phyloP scores from a whole-genome alignment of 1,139 yeast genomes.

The Sugiyamaella pinicola region DNA sequence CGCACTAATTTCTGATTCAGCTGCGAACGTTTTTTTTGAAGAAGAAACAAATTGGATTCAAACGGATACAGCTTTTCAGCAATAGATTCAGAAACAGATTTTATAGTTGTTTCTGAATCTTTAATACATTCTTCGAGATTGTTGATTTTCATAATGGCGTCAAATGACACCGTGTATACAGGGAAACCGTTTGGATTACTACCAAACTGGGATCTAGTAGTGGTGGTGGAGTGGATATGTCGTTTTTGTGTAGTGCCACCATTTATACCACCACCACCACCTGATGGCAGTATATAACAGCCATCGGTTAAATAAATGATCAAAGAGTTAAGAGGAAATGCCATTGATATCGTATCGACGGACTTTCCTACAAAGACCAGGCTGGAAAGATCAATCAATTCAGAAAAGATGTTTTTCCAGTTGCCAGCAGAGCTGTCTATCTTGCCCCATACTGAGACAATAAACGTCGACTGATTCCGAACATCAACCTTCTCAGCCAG shows the following conservation, averaged over 20 bases:
- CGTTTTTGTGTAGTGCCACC: neutral
- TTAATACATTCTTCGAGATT: constrained; percentile 48
- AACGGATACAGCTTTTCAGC: neutral
- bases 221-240: neutral
- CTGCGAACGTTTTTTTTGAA: constrained; percentile 6
- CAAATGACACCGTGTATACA: constrained; percentile 42
- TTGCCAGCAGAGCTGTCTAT: constrained; percentile 7
- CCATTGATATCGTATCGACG: constrained; percentile 27
- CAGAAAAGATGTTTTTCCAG: constrained; percentile 24
- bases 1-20: constrained; percentile 12
- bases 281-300: constrained; percentile 40
- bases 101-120: constrained; percentile 43
- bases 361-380: constrained; percentile 33
- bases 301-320: constrained; percentile 47
- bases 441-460: constrained; percentile 28
- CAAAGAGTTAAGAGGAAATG: constrained; percentile 40
- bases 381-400: constrained; percentile 25
- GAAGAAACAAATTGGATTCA: constrained; percentile 6
- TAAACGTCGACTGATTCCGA: constrained; percentile 24
- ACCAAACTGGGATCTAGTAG: constrained; percentile 1
- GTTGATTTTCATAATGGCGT: constrained; percentile 50
- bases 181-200: constrained; percentile 20
- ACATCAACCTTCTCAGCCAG: constrained; percentile 7
- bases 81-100: constrained; percentile 23
- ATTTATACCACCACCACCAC: neutral